Conservation (phyloP, 1,139 yeast genomes). For the Casaregolazyma lundiana region DNA sequence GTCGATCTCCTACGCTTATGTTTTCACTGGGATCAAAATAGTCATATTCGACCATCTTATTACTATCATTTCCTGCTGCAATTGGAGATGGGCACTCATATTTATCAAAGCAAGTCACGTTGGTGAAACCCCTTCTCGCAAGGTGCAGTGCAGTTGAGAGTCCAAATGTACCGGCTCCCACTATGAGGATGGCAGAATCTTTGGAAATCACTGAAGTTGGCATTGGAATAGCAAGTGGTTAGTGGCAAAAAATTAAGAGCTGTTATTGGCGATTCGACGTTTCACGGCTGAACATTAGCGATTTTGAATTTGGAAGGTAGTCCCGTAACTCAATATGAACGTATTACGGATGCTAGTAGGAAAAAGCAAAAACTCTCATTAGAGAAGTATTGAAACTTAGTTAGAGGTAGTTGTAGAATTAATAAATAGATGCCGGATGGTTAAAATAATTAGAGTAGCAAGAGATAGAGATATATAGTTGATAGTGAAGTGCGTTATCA, state of each 20-base stretch:
- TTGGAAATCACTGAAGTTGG: not conserved
- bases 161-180: slow-evolving; percentile 37
- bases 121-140: slow-evolving; percentile 25
- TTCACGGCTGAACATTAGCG: no score
- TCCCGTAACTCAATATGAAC: not conserved
- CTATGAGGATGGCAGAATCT: slow-evolving; percentile 3
- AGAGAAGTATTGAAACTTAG: not conserved
- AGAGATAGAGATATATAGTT: no score
- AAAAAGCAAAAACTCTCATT: not conserved
- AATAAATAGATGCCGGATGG: no score
- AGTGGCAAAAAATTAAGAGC: not conserved
- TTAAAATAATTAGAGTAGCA: no score
- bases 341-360: not conserved
- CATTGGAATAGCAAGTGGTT: not conserved
- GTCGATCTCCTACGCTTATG: slow-evolving; percentile 1
- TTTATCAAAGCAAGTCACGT: slow-evolving; percentile 39
- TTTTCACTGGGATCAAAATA: slow-evolving; percentile 27
- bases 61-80: slow-evolving; percentile 46
- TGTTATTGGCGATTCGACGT: no score
- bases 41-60: slow-evolving; percentile 41
- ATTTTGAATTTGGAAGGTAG: not conserved
- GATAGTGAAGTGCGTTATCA: no score
- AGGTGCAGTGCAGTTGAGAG: slow-evolving; percentile 37
- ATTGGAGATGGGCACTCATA: slow-evolving; percentile 43
- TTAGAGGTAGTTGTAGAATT: no score